Percentiles rank a stretch among this genome's conserved stretches.
Evolutionary conservation across 768 basidiomycete genomes (phyloP).

Genomic region (Dacryopinax spathularia): DNA sequence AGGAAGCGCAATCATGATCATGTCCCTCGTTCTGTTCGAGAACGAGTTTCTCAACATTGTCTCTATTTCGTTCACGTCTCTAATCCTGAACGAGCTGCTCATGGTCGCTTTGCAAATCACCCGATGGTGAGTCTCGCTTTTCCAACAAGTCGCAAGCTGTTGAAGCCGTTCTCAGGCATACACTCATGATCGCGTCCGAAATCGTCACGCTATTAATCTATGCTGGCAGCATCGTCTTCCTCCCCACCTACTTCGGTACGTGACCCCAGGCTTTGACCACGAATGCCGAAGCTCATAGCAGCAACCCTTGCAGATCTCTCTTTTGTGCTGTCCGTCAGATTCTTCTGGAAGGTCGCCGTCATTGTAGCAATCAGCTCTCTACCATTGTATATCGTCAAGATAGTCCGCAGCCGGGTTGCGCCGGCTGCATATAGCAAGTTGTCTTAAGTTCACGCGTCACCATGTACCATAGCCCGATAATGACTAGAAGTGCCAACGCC

Average conservation of each 20-base stretch:
- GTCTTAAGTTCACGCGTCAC: constrained; percentile 15
- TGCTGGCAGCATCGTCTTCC: constrained; percentile 76
- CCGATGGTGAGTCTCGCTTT: constrained; percentile 51
- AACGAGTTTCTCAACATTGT: constrained; percentile 97
- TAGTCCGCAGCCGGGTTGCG: constrained; percentile 69
- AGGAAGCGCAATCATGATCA: constrained; percentile 94
- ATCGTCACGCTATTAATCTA: constrained; percentile 81
- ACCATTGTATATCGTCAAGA: constrained; percentile 81
- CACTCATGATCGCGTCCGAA: constrained; percentile 88
- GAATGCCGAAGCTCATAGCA: neutral
- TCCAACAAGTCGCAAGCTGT: neutral
- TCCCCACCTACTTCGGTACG: constrained; percentile 95
- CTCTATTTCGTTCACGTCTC: constrained; percentile 91
- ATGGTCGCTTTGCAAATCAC: constrained; percentile 99
- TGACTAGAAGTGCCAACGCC: neutral
- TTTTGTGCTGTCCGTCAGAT: constrained; percentile 76
- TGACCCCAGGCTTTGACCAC: constrained; percentile 11
- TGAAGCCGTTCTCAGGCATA: constrained; percentile 44
- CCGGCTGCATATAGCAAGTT: constrained; percentile 92
- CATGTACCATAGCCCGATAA: neutral
- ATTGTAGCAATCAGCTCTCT: constrained; percentile 90
- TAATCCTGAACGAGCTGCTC: constrained; percentile 91
- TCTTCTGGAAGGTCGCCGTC: constrained; percentile 87
- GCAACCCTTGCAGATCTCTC: constrained; percentile 51
- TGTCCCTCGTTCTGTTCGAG: constrained; percentile 91